These are phyloP conservation scores for Plasmodium falciparum DNA, from an alignment of 169 alveolate species.

Conservation along the genomic window DNA sequence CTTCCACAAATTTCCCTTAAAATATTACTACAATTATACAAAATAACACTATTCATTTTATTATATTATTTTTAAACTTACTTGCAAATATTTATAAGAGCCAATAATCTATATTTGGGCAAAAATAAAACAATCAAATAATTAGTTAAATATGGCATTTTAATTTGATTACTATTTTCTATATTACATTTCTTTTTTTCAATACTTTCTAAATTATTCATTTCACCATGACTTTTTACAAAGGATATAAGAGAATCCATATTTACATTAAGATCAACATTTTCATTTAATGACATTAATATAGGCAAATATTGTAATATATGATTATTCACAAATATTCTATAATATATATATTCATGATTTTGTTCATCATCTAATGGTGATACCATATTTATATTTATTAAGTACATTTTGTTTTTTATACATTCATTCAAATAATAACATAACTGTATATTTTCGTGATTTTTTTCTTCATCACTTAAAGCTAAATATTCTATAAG, in stretches of 20 bases:
- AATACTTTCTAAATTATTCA: neutral
- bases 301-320: conserved; percentile 42
- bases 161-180: neutral
- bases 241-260: conserved; percentile 19
- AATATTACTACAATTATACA: too few relatives aligned
- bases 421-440: conserved; percentile 63
- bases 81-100: conserved; percentile 72
- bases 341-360: conserved; percentile 43
- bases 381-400: conserved; percentile 55
- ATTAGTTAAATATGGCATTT: conserved; percentile 64
- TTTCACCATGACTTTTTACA: conserved; percentile 47
- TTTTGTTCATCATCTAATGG: conserved; percentile 42
- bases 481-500: conserved; percentile 50
- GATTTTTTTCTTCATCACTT: conserved; percentile 55
- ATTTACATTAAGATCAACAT: conserved; percentile 27
- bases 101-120: conserved; percentile 63
- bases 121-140: conserved; percentile 59
- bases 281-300: conserved; percentile 38
- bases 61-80: conserved; percentile 13
- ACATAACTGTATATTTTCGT: conserved; percentile 43
- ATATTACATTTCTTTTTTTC: conserved; percentile 6
- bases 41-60: too few relatives aligned
- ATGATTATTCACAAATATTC: conserved; percentile 33
- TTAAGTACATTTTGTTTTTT: conserved; percentile 59
- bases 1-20: too few relatives aligned